phyloP scores from a whole-genome alignment of 208 protist species.

The Vickermania ingenoplastis region DNA sequence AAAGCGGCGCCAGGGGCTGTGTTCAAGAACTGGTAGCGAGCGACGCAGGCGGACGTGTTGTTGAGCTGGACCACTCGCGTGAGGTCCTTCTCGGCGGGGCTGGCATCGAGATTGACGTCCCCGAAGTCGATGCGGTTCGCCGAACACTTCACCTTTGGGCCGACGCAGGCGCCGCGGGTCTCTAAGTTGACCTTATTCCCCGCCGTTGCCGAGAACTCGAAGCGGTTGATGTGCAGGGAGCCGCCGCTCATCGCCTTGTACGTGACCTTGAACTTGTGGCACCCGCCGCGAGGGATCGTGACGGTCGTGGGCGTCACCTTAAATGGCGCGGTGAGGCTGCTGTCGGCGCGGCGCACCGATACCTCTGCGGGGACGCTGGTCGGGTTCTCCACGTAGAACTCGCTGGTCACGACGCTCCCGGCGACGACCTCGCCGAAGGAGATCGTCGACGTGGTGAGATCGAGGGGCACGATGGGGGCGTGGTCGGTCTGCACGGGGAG shows the following conservation, averaged over 20 bases:
- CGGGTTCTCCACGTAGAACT: slow-evolving; percentile 67
- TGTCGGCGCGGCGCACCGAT: slow-evolving; percentile 21
- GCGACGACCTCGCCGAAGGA: slow-evolving; percentile 39
- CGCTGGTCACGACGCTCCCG: slow-evolving; percentile 10
- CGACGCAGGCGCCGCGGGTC: slow-evolving; percentile 24
- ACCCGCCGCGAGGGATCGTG: slow-evolving; percentile 34
- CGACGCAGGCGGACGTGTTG: slow-evolving; percentile 33
- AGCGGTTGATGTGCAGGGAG: slow-evolving; percentile 21
- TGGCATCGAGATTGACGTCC: slow-evolving; percentile 51
- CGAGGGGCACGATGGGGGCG: slow-evolving; percentile 4
- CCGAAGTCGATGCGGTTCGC: slow-evolving; percentile 67
- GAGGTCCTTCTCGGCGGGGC: slow-evolving; percentile 16
- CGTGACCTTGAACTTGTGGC: slow-evolving; percentile 28
- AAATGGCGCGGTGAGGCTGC: slow-evolving; percentile 31
- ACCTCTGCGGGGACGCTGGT: slow-evolving; percentile 64
- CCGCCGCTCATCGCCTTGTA: slow-evolving; percentile 38
- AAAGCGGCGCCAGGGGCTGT: slow-evolving; percentile 59
- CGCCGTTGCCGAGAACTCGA: slow-evolving; percentile 34
- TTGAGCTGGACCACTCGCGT: slow-evolving; percentile 20
- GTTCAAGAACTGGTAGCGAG: slow-evolving; percentile 32
- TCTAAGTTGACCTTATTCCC: slow-evolving; percentile 60
- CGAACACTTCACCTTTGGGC: slow-evolving; percentile 46
- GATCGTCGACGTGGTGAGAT: slow-evolving; percentile 6
- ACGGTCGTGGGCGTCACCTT: slow-evolving; percentile 19
- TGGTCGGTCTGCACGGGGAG: not conserved